Evolutionary conservation across 306 rosid species (phyloP), one percentile per base, ranked within the genome.

Genomic region (Datisca glomerata): DNA sequence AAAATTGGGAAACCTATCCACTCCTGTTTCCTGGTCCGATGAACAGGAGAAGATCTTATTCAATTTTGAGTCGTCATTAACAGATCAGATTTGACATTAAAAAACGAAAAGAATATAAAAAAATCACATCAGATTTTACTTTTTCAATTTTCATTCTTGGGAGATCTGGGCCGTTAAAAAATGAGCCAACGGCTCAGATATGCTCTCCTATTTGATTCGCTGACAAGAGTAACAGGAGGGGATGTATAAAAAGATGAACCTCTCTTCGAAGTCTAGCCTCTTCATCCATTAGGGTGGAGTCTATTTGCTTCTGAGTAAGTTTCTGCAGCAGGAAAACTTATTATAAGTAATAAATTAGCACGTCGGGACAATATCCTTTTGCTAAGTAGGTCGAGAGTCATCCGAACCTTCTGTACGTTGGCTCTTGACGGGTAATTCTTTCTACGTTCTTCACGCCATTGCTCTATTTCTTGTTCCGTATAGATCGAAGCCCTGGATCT

Each of bases 371-470:
- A 12, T 6, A 19, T 20, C 22, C 25, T 39, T 51, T 24, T 6
- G 13, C 15, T 17, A 16, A 25, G 24, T 36, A 36, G 41, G 40
- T 36, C 6, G 17, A 16, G 16, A 51, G 18, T 19, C 17, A 37
- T 31, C 32, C 37, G 39, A 60, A 84, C 98, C 93, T 79, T 69
- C 59, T 70, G 66, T 28, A 55, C 2, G 61, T 63, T 72, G 42
- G 43, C 49, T 32, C 49, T 65, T 55, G 57, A 70, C 15, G 98
- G 98, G 57, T 52, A 78, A 55, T 80, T 75, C 65, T 68, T 89
- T 65, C 55, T 66, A 45, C 98, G 79, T 21, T 81, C 84, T 56
- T 89, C 86, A 57, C 91, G 81, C 98, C 98, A 89, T 59, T 64
- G 75, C 51, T 43, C 65, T 45, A 84, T 69, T 75, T 89, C 98